Base-by-base conservation (phyloP, 495 filamentous ascomycete genomes). In the Penicillium roqueforti region DNA sequence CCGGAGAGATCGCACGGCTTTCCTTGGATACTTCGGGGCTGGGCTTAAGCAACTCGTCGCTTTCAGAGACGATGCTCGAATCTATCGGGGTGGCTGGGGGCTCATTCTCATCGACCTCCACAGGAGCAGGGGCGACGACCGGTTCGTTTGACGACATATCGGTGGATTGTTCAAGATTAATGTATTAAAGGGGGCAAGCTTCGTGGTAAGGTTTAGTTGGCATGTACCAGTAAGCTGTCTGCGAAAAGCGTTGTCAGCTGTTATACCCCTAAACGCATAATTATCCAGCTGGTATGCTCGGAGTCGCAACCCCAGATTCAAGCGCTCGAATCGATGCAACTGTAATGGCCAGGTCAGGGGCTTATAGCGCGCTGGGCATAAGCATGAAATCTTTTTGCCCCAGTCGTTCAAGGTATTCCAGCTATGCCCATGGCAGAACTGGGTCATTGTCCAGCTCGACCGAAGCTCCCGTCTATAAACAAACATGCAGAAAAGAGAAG, bases 21-120 rank as follows among this genome's bases (percentile, higher is more conserved):
- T 75, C 73, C 60, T 70, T 74, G 37, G 66, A 65, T n/a, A 54
- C 62, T 52, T 76, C 73, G 4, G 75, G 75, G 54, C 73, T 76
- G 7, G 69, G 60, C 43, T 67, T 68, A 54, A 54, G 36, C 20
- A 64, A 54, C 18, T 73, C 74, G 43, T 77, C 73, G 29, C 65
- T 61, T 18, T 68, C 71, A n/a, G 75, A 75, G 20, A 72, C 44
- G 22, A 70, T 19, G 11, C 63, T 63, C 18, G 70, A 67, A 23
- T 75, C 72, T 22, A 74, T 66, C 6, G 73, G 73, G 36, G 75
- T 76, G 16, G 69, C 69, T 6, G 74, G 73, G 22, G 72, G 65
- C 20, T 61, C 63, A 41, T 59, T 58, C 20, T 76, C 71, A 16
- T 58, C 46, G 9, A 69, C 67, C 1, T 52, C 50, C 31, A 43